Base-by-base conservation (phyloP, 805 yeast genomes). In the Ogataea zsoltii region DNA sequence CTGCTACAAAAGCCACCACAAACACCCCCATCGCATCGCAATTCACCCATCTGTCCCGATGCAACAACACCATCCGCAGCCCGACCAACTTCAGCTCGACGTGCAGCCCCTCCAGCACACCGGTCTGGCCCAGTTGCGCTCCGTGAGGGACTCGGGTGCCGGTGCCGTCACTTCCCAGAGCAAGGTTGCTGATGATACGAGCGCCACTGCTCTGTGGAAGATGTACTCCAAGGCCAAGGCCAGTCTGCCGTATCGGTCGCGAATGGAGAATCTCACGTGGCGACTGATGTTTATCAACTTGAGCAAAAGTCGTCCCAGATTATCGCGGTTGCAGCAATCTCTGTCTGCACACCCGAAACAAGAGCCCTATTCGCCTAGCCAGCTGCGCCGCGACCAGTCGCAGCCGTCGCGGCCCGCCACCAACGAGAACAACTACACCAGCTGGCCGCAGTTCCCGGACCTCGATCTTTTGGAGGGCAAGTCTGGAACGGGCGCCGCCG, bases 211-310 rank as follows among this genome's bases (percentile, higher is more conserved):
- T 4, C 65, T 88, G 17, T 90, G 96, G 96, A 81, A 81, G 58
- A 77, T 90, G 83, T 90, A 90, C 65, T 73, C 84, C 41, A 78
- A 77, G 52, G 95, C 96, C 13, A 80, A 79, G 53, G 82, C 87
- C 10, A 74, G 83, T 11, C 67, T 90, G 33, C 96, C 96, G 1
- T 82, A 87, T 62, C 76, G 78, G 44, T 76, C 80, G 21, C 70
- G 97, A 41, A 85, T 90, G 82, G 88, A 86, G 58, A 90, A 90
- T 61, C 65, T 89, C 44, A 82, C 95, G 9, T 89, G 96, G 96
- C 70, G 97, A 48, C 76, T 89, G 80, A 84, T 89, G 91, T 79
- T 75, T 35, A 69, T 84, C 53, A 74, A 67, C 47, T 42, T 61
- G 30, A 51, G 49, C 42, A 55, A 38, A 48, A 53, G 18, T 44